phyloP scores from a whole-genome alignment of 805 yeast species.

The Kuraishia floccosa region DNA sequence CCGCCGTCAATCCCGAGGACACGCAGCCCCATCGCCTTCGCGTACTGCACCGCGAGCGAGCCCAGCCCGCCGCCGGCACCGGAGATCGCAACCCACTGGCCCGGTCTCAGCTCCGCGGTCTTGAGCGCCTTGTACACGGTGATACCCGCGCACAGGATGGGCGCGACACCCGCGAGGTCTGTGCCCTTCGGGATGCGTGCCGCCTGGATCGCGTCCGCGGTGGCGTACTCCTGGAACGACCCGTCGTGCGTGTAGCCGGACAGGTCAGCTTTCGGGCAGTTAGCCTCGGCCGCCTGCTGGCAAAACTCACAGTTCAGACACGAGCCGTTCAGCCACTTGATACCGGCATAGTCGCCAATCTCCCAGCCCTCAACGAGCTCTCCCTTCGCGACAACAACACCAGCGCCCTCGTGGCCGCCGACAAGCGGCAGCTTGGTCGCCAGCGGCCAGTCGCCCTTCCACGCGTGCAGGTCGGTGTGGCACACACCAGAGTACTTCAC shows the following conservation, averaged over 20 bases:
- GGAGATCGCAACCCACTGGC: slow-evolving; percentile 66
- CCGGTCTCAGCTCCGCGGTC: slow-evolving; percentile 38
- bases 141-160: slow-evolving; percentile 43
- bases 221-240: slow-evolving; percentile 41
- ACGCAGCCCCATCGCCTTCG: slow-evolving; percentile 63
- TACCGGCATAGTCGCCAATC: slow-evolving; percentile 57
- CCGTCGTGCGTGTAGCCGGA: slow-evolving; percentile 71
- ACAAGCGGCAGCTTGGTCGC: slow-evolving; percentile 47
- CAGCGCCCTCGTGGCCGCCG: slow-evolving; percentile 72
- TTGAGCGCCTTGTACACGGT: slow-evolving; percentile 43
- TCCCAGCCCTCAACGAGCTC: slow-evolving; percentile 46
- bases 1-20: slow-evolving; percentile 66
- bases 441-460: slow-evolving; percentile 67
- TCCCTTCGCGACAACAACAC: slow-evolving; percentile 57
- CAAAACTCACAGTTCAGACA: slow-evolving; percentile 58
- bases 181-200: slow-evolving; percentile 33
- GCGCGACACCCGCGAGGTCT: slow-evolving; percentile 35
- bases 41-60: slow-evolving; percentile 65
- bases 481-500: slow-evolving; percentile 69
- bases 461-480: slow-evolving; percentile 67
- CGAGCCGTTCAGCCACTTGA: slow-evolving; percentile 61
- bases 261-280: slow-evolving; percentile 60
- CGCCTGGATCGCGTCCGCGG: slow-evolving; percentile 42
- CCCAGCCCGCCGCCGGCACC: slow-evolving; percentile 85
- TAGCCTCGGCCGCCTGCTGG: slow-evolving; percentile 45